Evolutionary conservation across 805 yeast species (phyloP).

Genomic region (Lachancea lanzarotensis): DNA sequence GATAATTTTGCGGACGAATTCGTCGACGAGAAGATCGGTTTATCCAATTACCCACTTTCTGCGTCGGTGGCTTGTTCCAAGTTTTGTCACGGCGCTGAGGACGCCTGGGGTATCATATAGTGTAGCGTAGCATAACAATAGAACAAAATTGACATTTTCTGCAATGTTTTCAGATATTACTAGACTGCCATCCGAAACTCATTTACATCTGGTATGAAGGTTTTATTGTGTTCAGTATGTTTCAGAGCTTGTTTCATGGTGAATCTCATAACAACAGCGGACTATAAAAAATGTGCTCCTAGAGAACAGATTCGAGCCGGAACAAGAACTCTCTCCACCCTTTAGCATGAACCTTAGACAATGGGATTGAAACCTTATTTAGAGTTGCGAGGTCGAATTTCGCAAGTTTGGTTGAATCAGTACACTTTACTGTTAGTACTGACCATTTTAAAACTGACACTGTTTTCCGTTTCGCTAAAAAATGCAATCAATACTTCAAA

Average conservation of each 20-base stretch:
- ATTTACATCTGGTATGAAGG: no score
- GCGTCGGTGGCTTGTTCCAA: slow-evolving; percentile 98
- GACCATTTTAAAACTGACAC: slow-evolving; percentile 50
- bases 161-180: background rate
- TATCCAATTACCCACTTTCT: slow-evolving; percentile 89
- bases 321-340: no score
- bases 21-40: slow-evolving; percentile 93
- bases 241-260: background rate
- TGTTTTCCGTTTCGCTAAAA: slow-evolving; percentile 47
- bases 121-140: background rate
- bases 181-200: no score
- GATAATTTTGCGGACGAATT: slow-evolving; percentile 96
- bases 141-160: background rate
- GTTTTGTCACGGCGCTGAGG: slow-evolving; percentile 98
- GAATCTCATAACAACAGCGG: background rate
- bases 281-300: background rate
- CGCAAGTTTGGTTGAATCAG: slow-evolving; percentile 64
- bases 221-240: background rate
- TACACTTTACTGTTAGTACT: slow-evolving; percentile 52
- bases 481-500: slow-evolving; percentile 38
- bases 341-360: background rate
- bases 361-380: slow-evolving; percentile 33
- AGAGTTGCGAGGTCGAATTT: slow-evolving; percentile 44
- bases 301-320: background rate
- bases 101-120: slow-evolving; percentile 78